A percentile compares a stretch with the other conserved stretches of the same genome.
Conservation (phyloP, 2,329 filamentous ascomycete species). For the Dactylellina sp. region DNA sequence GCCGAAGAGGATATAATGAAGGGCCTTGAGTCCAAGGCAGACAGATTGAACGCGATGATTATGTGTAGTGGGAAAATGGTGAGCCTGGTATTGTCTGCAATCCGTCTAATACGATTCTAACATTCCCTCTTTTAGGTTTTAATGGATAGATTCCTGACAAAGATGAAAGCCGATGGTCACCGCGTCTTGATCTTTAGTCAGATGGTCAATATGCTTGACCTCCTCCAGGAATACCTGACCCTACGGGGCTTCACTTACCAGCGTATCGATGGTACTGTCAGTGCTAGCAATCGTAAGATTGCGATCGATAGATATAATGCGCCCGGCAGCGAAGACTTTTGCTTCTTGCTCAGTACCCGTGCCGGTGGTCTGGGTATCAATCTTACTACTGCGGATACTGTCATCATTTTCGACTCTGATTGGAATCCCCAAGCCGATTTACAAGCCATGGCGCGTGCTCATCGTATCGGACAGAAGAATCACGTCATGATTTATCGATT, state of each 20-base stretch:
- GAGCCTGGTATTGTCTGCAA: conserved; percentile 62
- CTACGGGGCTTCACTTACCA: conserved; percentile 96
- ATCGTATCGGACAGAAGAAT: conserved; percentile 95
- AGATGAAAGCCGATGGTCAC: conserved; percentile 92
- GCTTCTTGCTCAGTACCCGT: conserved; percentile 92
- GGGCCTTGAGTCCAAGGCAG: conserved; percentile 83
- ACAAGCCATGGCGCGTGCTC: conserved; percentile 97
- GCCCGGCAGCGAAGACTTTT: conserved; percentile 95
- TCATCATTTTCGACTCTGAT: conserved; percentile 96
- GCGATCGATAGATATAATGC: conserved; percentile 99
- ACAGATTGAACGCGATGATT: conserved; percentile 90
- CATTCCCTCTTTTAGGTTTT: conserved; percentile 65
- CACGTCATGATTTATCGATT: conserved; percentile 96
- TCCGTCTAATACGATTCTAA: conserved; percentile 14
- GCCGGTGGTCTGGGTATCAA: conserved; percentile 99
- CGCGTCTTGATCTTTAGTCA: conserved; percentile 98
- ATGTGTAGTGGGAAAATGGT: conserved; percentile 99
- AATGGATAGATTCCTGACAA: conserved; percentile 91
- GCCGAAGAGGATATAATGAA: conserved; percentile 89
- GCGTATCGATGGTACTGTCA: conserved; percentile 92
- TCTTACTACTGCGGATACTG: conserved; percentile 97
- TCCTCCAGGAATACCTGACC: conserved; percentile 92
- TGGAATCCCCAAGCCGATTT: conserved; percentile 99
- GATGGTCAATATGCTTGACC: conserved; percentile 99
- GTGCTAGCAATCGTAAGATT: conserved; percentile 84